Base-by-base conservation (phyloP, 805 yeast species). In the Pichia sporocuriosa region DNA sequence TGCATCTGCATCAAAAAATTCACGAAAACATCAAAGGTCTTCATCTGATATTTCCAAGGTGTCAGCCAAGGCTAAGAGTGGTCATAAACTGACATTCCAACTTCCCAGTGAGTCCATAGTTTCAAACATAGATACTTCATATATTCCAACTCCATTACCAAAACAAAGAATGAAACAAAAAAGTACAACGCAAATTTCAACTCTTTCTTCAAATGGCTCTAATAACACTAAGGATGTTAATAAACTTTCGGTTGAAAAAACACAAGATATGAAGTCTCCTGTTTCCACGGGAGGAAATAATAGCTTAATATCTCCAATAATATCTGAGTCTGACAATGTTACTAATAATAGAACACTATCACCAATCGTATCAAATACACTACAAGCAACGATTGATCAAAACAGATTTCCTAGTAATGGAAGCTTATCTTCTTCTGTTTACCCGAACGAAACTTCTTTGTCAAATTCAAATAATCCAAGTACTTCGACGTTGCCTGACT, bases 21-120 rank as follows among this genome's bases (percentile, higher is more conserved):
- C 23, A 7, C 31, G 31, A 4, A 31, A 26, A 20, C 36, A 35
- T 15, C 34, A 34, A 27, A 29, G 32, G 11, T 24, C 32, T 8
- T 24, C 41, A 3, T 43, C 46, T 10, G 37, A 32, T 20, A 32
- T n/a, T n/a, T n/a, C n/a, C n/a, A n/a, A n/a, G n/a, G n/a, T n/a
- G n/a, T n/a, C 36, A 6, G 8, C 32, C 15, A 37, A 29, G 10
- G 5, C 25, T 19, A n/a, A 33, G 9, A 32, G 11, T 10, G 32
- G 19, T n/a, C 41, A 28, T 19, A 22, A 24, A 24, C 13, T 42
- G 4, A 38, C 45, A 6, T 42, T 42, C 28, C 31, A 19, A 6
- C 21, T 42, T 13, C 45, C 45, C 12, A 39, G 38, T 34, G 45
- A 42, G 30, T 38, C 42, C 4, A 42, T 42, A 16, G 40, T 36